Evolutionary conservation across 2,329 filamentous ascomycete species (phyloP).

Genomic region (Colletotrichum gloeosporioides): DNA sequence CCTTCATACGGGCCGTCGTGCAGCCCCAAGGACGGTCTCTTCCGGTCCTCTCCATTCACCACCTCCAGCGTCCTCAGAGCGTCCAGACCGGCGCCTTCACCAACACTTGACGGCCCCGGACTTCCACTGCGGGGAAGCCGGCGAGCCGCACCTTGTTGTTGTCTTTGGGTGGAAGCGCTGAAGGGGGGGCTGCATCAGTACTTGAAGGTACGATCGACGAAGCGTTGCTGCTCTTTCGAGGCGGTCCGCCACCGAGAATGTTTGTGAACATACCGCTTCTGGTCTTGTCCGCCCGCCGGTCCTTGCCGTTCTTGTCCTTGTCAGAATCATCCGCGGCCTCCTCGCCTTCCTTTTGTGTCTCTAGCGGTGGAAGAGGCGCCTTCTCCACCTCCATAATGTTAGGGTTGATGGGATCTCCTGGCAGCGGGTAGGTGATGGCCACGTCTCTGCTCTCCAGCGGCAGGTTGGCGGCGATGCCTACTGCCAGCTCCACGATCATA

Average conservation of each 20-base stretch:
- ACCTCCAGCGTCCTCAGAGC: slow-evolving; percentile 32
- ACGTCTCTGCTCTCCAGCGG: slow-evolving; percentile 93
- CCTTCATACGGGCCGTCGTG: background rate
- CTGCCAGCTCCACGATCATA: slow-evolving; percentile 91
- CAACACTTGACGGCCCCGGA: slow-evolving; percentile 76
- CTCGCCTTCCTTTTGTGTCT: slow-evolving; percentile 42
- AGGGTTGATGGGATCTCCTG: slow-evolving; percentile 72
- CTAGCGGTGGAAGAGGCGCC: slow-evolving; percentile 66
- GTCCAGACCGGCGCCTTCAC: slow-evolving; percentile 79
- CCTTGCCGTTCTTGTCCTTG: slow-evolving; percentile 49
- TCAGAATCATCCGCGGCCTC: slow-evolving; percentile 47
- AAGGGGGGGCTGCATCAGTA: slow-evolving; percentile 45
- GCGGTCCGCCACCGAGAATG: slow-evolving; percentile 22
- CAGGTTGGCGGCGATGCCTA: slow-evolving; percentile 84
- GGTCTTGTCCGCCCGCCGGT: slow-evolving; percentile 43
- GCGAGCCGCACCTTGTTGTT: slow-evolving; percentile 72
- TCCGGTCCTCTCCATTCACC: background rate
- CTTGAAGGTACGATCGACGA: slow-evolving; percentile 30
- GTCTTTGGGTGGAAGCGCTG: slow-evolving; percentile 49
- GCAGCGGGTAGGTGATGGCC: slow-evolving; percentile 82
- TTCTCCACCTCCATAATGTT: slow-evolving; percentile 90
- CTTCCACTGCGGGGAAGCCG: slow-evolving; percentile 76
- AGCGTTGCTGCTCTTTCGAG: slow-evolving; percentile 37
- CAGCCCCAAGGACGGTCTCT: background rate
- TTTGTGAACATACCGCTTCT: slow-evolving; percentile 51